Percentiles rank a stretch among this genome's conserved stretches.
Evolutionary conservation across 2,329 filamentous ascomycete genomes (phyloP).

Genomic region (Pseudogymnoascus sp.): DNA sequence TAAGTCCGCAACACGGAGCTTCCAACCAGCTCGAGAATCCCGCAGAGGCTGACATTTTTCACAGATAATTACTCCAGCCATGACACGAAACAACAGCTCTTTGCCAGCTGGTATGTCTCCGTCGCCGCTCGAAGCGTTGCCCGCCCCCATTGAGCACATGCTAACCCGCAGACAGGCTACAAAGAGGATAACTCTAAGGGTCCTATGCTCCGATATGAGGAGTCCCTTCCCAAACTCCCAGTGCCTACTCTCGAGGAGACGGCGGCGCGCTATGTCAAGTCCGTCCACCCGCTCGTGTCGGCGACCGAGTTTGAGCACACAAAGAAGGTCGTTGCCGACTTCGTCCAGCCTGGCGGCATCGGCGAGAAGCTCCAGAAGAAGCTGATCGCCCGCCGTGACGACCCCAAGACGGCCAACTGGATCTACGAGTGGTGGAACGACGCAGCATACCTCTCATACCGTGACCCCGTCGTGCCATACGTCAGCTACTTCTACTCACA

Average conservation of each 20-base stretch:
- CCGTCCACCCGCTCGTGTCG: slow-evolving; percentile 65
- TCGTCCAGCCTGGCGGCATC: slow-evolving; percentile 75
- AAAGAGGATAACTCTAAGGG: slow-evolving; percentile 72
- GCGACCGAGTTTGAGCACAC: slow-evolving; percentile 60
- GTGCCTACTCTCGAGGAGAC: slow-evolving; percentile 79
- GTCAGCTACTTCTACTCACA: slow-evolving; percentile 99
- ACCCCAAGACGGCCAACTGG: slow-evolving; percentile 85
- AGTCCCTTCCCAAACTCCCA: slow-evolving; percentile 71
- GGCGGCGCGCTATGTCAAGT: slow-evolving; percentile 69
- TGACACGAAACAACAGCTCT: slow-evolving; percentile 49
- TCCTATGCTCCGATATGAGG: slow-evolving; percentile 74
- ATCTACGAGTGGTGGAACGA: slow-evolving; percentile 98
- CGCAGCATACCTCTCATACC: slow-evolving; percentile 82
- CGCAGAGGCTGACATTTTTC: neutral
- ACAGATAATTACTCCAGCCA: slow-evolving; percentile 41
- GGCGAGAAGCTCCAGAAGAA: slow-evolving; percentile 83
- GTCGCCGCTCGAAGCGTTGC: slow-evolving; percentile 1
- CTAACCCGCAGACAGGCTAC: slow-evolving; percentile 48
- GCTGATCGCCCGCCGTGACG: slow-evolving; percentile 66
- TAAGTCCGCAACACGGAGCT: slow-evolving; percentile 13
- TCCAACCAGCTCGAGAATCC: neutral
- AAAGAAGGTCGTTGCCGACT: slow-evolving; percentile 78
- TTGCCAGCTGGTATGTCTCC: slow-evolving; percentile 40
- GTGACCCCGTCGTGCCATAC: slow-evolving; percentile 93
- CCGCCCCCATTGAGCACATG: slow-evolving; percentile 8